phyloP scores from a whole-genome alignment of 2,329 filamentous ascomycete genomes.

The Fusarium cyanostomum region DNA sequence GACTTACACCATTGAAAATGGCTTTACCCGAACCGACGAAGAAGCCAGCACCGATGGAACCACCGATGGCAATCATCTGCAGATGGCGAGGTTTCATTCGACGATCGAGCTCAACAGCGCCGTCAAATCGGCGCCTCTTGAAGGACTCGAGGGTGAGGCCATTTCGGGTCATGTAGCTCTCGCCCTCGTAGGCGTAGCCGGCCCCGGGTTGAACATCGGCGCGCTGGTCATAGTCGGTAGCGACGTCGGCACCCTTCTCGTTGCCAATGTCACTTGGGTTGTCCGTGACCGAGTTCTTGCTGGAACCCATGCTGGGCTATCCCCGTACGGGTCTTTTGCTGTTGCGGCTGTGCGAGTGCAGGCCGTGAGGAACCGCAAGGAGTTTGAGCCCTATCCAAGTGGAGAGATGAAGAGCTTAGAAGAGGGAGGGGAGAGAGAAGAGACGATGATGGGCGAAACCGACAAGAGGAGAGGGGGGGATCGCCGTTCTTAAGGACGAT shows the following conservation, averaged over 20 bases:
- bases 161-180: constrained; percentile 38
- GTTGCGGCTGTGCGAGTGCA: not conserved
- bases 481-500: constrained; percentile 33
- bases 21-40: constrained; percentile 69
- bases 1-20: constrained; percentile 56
- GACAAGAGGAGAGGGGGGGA: constrained; percentile 6
- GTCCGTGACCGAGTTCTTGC: constrained; percentile 24
- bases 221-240: constrained; percentile 31
- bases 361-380: not conserved
- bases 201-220: constrained; percentile 24
- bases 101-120: constrained; percentile 50
- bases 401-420: constrained; percentile 22
- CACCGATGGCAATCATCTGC: constrained; percentile 71
- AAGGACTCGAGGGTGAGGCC: constrained; percentile 42
- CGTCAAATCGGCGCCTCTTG: constrained; percentile 32
- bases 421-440: constrained; percentile 17
- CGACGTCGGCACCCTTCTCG: constrained; percentile 35
- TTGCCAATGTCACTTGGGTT: constrained; percentile 36
- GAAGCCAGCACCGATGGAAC: constrained; percentile 70
- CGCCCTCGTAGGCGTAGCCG: constrained; percentile 36
- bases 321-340: constrained; percentile 8
- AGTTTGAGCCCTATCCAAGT: no score
- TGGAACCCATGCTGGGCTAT: constrained; percentile 35
- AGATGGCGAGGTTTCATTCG: constrained; percentile 66
- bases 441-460: constrained; percentile 16